Evolutionary conservation across 1,284 basidiomycete species (phyloP), one percentile per base, ranked within the genome.

Genomic region (Laetiporus sulphureus): DNA sequence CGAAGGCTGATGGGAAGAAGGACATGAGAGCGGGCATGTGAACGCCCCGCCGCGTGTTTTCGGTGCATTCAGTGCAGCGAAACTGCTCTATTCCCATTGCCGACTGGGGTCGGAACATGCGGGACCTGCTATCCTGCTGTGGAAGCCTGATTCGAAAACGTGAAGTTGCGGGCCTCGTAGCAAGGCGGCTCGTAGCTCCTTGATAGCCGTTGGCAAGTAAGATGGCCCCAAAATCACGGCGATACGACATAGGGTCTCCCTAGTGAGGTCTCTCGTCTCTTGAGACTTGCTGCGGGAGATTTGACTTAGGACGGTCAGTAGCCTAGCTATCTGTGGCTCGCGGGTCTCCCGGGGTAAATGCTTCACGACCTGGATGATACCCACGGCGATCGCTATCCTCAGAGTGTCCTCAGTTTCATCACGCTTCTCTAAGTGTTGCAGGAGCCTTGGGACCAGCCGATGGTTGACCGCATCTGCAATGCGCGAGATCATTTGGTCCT

Each of bases 121-220:
- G n/a, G n/a, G n/a, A n/a, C n/a, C n/a, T n/a, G n/a, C n/a, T n/a
- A n/a, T n/a, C n/a, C n/a, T n/a, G n/a, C n/a, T n/a, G 59, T 99
- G 95, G 0, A 79, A 74, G 0, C 86, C 83, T 48, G 86, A 91
- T 0, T 94, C 92, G 22, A 98, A 72, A 11, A 98, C 81, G 55
- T 99, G 94, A 0, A 96, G 77, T 50, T 99, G 96, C 0, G 96
- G 93, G 3, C 96, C 96, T 8, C 94, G 88, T 39, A 81, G 61
- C 13, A 99, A 76, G 0, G 92, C 89, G 1, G 73, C 79, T 15
- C 89, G 77, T 38, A 98, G 71, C 61, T 98, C 94, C 21, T 78
- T 79, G 36, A 98, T 65, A 20, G 91, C 71, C 18, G 79, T 62
- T 0, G 83, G 73, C 3, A 99, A 76, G 59, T 88, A 91, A 1